Evolutionary conservation across 176 grass and related monocot species (phyloP), one percentile per base, ranked within the genome.

Genomic region (Otatea glauca): DNA sequence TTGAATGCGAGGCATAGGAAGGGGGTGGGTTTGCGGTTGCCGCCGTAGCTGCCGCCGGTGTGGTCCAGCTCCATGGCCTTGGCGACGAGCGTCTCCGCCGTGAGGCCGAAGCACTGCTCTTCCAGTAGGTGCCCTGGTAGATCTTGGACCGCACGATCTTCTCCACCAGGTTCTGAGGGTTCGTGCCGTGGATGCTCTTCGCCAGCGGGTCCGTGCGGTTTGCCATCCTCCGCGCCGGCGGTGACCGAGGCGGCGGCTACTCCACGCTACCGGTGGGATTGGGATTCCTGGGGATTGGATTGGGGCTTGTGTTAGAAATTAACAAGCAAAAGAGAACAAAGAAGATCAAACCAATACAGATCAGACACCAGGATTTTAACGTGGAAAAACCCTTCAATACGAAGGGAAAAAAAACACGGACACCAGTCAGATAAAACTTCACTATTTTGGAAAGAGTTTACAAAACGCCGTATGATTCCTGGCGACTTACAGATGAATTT

Each of bases 11-110:
- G 93, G 69, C 96, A 96, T n/a, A 97, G 80, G 82, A 97, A 97
- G 18, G 88, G 86, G 44, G 95, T 90, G 63, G 95, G 95, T 72
- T 63, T 94, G 66, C 95, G 88, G 78, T 59, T 94, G 47, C 95
- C 95, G 5, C 95, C 95, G 76, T 82, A 86, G 39, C 92, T 97
- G 1, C 95, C 92, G 23, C 95, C 95, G 18, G 89, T 85, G 66
- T 95, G 95, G 65, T 99, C 96, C 43, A 99, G 96, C 86, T 96
- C 96, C 96, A 96, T 99, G 60, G 96, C 96, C 93, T 96, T 99
- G 91, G 96, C 96, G 17, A 98, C 93, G 11, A 98, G 89, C n/a
- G 91, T 98, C 85, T 98, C 96, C 6, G 89, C 96, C 7, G 93
- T 96, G 44, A 99, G 87, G 39, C 96, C 96, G 65, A 99, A 99